phyloP scores from a whole-genome alignment of 129 eudicot species.

The Pittosporum tobira region DNA sequence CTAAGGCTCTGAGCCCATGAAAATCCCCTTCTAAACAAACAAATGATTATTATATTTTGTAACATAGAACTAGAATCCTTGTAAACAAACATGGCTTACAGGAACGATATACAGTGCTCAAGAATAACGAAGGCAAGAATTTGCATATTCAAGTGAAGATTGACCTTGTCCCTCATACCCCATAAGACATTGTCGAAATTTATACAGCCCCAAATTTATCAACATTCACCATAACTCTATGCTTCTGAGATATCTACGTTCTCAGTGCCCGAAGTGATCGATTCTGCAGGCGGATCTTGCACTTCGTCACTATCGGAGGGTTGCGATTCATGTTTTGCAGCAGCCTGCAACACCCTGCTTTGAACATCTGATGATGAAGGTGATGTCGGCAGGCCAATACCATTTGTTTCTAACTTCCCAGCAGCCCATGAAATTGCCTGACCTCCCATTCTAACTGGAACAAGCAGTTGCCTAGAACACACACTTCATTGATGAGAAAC shows the following conservation, averaged over 20 bases:
- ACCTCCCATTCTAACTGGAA: conserved; percentile 72
- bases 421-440: conserved; percentile 90
- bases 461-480: conserved; percentile 51
- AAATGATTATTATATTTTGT: too few species aligned
- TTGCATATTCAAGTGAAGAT: too few species aligned
- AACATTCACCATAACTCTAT: neutral
- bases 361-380: conserved; percentile 91
- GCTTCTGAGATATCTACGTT: conserved; percentile 60
- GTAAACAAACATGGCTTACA: too few species aligned
- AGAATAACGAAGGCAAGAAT: too few species aligned
- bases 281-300: conserved; percentile 23
- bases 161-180: too few species aligned
- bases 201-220: too few species aligned
- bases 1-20: too few species aligned
- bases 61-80: too few species aligned
- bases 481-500: neutral
- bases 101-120: too few species aligned
- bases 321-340: conserved; percentile 94
- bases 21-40: too few species aligned
- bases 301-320: conserved; percentile 50
- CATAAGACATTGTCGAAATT: too few species aligned
- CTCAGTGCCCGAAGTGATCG: conserved; percentile 21
- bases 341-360: conserved; percentile 91
- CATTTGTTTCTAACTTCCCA: conserved; percentile 62
- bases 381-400: conserved; percentile 68